Percentiles rank a stretch among this genome's conserved stretches.
phyloP scores from a whole-genome alignment of 768 basidiomycete species.

The Mycena haematopus region DNA sequence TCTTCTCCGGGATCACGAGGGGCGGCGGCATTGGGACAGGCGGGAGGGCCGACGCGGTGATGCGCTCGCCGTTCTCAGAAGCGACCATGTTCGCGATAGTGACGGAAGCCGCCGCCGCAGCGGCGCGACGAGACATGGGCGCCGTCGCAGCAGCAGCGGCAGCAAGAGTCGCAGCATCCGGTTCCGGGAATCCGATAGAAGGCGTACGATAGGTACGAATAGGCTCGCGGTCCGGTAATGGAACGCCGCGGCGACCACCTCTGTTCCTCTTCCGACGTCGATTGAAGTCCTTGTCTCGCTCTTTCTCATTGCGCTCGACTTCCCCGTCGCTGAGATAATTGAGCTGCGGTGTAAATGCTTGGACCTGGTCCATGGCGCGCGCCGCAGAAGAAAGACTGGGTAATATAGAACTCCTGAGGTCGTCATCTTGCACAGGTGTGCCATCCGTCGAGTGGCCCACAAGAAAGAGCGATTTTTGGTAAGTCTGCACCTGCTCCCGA shows the following conservation, averaged over 20 bases:
- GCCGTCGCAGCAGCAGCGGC: slow-evolving; percentile 68
- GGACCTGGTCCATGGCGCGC: slow-evolving; percentile 78
- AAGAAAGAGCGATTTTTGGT: slow-evolving; percentile 91
- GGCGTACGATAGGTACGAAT: slow-evolving; percentile 91
- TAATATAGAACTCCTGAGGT: slow-evolving; percentile 87
- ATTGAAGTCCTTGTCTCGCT: slow-evolving; percentile 91
- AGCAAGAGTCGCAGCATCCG: slow-evolving; percentile 74
- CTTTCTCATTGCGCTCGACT: slow-evolving; percentile 87
- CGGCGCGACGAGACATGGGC: slow-evolving; percentile 79
- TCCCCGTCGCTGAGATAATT: slow-evolving; percentile 89
- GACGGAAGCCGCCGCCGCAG: slow-evolving; percentile 81
- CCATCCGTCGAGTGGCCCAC: slow-evolving; percentile 89
- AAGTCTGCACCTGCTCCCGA: slow-evolving; percentile 91
- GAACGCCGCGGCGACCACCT: slow-evolving; percentile 78
- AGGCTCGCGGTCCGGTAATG: slow-evolving; percentile 92
- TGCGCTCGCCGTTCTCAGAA: slow-evolving; percentile 78
- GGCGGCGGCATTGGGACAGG: slow-evolving; percentile 44
- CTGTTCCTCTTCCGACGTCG: slow-evolving; percentile 86
- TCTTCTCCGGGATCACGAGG: slow-evolving; percentile 64
- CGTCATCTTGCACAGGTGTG: slow-evolving; percentile 82
- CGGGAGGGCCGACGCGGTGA: slow-evolving; percentile 53
- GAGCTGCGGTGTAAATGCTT: slow-evolving; percentile 86
- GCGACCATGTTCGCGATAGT: slow-evolving; percentile 93
- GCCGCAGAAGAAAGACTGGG: slow-evolving; percentile 81
- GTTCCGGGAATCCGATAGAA: slow-evolving; percentile 82